A percentile compares a stretch with the other conserved stretches of the same genome.
These are phyloP conservation scores for Ogataea neopini DNA, from an alignment of 805 yeast species.

Conservation along the genomic window DNA sequence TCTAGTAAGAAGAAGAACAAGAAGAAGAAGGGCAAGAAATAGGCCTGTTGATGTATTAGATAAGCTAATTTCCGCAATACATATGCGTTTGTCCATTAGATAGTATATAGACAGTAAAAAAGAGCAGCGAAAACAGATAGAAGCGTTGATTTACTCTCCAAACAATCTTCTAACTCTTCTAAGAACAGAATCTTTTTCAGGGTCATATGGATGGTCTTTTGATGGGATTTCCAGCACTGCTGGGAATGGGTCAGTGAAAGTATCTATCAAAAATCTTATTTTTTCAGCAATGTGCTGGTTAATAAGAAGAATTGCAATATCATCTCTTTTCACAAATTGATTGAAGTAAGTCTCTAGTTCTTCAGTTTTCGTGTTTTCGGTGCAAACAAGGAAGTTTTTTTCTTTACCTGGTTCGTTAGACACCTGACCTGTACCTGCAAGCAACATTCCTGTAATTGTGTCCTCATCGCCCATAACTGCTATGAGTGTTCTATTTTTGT, in stretches of 20 bases:
- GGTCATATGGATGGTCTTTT: conserved; percentile 98
- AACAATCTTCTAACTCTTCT: conserved; percentile 92
- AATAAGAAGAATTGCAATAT: conserved; percentile 88
- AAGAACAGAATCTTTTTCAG: conserved; percentile 94
- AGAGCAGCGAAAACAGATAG: conserved; percentile 1
- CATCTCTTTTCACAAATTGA: conserved; percentile 76
- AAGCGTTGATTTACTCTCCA: conserved; percentile 62
- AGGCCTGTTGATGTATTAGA: conserved; percentile 6
- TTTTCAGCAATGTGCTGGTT: conserved; percentile 94
- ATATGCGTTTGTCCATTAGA: conserved; percentile 3
- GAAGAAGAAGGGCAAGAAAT: conserved; percentile 38
- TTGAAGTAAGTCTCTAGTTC: conserved; percentile 76
- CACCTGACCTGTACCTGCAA: conserved; percentile 95
- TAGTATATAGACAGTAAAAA: conserved; percentile 3
- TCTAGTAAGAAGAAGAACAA: conserved; percentile 37
- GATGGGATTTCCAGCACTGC: conserved; percentile 96
- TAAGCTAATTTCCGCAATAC: conserved; percentile 5
- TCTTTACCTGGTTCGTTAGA: conserved; percentile 59
- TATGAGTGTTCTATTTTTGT: conserved; percentile 68
- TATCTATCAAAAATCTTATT: conserved; percentile 80
- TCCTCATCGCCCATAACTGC: conserved; percentile 99
- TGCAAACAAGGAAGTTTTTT: conserved; percentile 80
- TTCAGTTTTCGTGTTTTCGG: conserved; percentile 74
- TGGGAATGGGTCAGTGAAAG: conserved; percentile 88
- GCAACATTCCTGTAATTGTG: conserved; percentile 90